Evolutionary conservation across 2,329 filamentous ascomycete species (phyloP).

Genomic region (Nannizziopsis barbatae): DNA sequence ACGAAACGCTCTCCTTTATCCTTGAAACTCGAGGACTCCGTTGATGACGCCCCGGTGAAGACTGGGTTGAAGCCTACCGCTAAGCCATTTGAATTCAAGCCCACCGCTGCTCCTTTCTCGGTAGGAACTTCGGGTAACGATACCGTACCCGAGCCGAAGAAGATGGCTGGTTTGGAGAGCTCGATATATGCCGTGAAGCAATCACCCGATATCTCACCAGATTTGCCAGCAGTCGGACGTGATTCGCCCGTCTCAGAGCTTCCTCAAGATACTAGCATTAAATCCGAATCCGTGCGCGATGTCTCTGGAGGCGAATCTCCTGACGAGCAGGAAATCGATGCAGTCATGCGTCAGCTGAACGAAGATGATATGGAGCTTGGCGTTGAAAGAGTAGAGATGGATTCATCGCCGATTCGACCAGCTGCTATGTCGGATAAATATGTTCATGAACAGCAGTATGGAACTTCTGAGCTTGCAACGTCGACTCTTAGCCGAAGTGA

Average conservation of each 20-base stretch:
- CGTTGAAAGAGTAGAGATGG: slow-evolving; percentile 47
- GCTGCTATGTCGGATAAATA: slow-evolving; percentile 6
- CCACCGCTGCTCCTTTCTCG: slow-evolving; percentile 19
- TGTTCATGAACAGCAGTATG: slow-evolving; percentile 3
- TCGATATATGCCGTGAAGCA: slow-evolving; percentile 28
- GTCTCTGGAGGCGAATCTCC: slow-evolving; percentile 26
- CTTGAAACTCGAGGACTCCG: slow-evolving; percentile 6
- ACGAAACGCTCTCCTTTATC: background rate
- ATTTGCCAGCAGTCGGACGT: slow-evolving; percentile 12
- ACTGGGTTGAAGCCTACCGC: slow-evolving; percentile 32
- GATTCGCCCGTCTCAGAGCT: slow-evolving; percentile 12
- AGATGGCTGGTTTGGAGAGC: slow-evolving; percentile 23
- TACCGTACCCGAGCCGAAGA: slow-evolving; percentile 12
- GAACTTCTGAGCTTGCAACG: slow-evolving; percentile 12
- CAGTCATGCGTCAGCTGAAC: slow-evolving; percentile 78
- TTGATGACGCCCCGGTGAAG: slow-evolving; percentile 2
- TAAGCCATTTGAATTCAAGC: slow-evolving; percentile 51
- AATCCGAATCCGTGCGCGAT: slow-evolving; percentile 13
- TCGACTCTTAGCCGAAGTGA: slow-evolving; percentile 46
- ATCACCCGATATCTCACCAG: slow-evolving; percentile 20
- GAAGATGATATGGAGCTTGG: slow-evolving; percentile 61
- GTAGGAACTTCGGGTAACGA: slow-evolving; percentile 15
- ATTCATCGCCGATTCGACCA: slow-evolving; percentile 22
- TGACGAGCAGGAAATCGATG: slow-evolving; percentile 67
- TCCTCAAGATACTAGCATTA: slow-evolving; percentile 3